These are phyloP conservation scores for Raphanus sativus DNA, from an alignment of 345 rosid species.

Conservation along the genomic window DNA sequence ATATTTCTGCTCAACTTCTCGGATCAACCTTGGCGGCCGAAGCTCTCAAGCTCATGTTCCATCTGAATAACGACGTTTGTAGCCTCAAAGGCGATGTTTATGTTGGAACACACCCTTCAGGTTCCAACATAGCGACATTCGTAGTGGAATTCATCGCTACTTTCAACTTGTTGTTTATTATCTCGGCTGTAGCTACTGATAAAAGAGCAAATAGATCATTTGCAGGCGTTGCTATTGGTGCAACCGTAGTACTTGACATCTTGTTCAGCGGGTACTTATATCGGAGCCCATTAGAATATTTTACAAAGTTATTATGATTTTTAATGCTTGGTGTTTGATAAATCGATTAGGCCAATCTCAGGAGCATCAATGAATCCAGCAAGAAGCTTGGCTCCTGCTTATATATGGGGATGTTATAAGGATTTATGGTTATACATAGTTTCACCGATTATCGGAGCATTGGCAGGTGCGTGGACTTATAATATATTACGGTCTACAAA, in stretches of 20 bases:
- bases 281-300: not conserved
- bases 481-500: constrained; percentile 48
- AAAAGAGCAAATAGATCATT: constrained; percentile 29
- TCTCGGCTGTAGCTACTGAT: constrained; percentile 36
- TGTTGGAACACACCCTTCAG: constrained; percentile 30
- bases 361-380: constrained; percentile 87
- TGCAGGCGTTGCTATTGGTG: constrained; percentile 33
- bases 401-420: constrained; percentile 41
- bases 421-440: constrained; percentile 52
- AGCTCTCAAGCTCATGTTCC: constrained; percentile 20
- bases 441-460: constrained; percentile 48
- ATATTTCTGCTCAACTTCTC: constrained; percentile 25
- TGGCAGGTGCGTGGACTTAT: constrained; percentile 53
- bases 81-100: constrained; percentile 34
- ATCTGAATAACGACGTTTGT: constrained; percentile 20
- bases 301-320: not conserved
- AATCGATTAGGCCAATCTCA: constrained; percentile 48
- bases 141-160: constrained; percentile 29
- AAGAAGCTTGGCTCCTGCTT: constrained; percentile 61
- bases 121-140: constrained; percentile 18
- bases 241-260: constrained; percentile 35
- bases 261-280: constrained; percentile 15
- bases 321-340: not conserved
- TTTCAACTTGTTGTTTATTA: constrained; percentile 34
- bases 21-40: constrained; percentile 20